A percentile compares a stretch with the other conserved stretches of the same genome.
phyloP scores from a whole-genome alignment of 805 yeast genomes.

The Kodamaea neixiangensis region DNA sequence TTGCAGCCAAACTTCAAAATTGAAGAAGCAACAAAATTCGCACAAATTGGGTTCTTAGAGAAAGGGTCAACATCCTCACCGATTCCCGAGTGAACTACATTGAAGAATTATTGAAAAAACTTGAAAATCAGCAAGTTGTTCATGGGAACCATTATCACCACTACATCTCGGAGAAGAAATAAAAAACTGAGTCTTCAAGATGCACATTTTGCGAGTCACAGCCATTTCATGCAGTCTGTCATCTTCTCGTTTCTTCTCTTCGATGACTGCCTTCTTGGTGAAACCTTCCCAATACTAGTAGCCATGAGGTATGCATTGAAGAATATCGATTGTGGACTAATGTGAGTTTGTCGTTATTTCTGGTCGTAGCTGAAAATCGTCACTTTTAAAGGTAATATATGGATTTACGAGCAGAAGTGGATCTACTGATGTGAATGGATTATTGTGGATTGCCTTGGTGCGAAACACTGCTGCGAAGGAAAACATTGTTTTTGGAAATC shows the following conservation, averaged over 20 bases:
- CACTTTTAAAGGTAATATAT: conserved; percentile 66
- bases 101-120: conserved; percentile 74
- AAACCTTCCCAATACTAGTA: conserved; percentile 2
- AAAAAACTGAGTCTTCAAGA: conserved; percentile 64
- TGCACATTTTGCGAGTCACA: conserved; percentile 73
- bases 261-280: conserved; percentile 56
- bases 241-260: conserved; percentile 72
- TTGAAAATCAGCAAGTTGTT: conserved; percentile 84
- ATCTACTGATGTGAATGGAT: conserved; percentile 52
- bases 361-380: conserved; percentile 85
- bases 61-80: conserved; percentile 57
- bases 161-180: conserved; percentile 54
- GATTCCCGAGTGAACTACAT: conserved; percentile 75
- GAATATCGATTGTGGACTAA: conserved; percentile 53
- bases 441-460: conserved; percentile 72
- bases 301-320: conserved; percentile 31
- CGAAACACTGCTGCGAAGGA: conserved; percentile 78
- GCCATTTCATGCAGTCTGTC: conserved; percentile 61
- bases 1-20: no score
- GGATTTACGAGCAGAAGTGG: conserved; percentile 73
- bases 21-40: no score
- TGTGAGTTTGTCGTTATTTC: conserved; percentile 77
- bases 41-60: conserved; percentile 45
- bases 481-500: conserved; percentile 70
- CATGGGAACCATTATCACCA: conserved; percentile 82